Evolutionary conservation across 192 early-diverging fungal genomes (phyloP), one percentile per base, ranked within the genome.

Genomic region (Rhizophlyctis rosea): DNA sequence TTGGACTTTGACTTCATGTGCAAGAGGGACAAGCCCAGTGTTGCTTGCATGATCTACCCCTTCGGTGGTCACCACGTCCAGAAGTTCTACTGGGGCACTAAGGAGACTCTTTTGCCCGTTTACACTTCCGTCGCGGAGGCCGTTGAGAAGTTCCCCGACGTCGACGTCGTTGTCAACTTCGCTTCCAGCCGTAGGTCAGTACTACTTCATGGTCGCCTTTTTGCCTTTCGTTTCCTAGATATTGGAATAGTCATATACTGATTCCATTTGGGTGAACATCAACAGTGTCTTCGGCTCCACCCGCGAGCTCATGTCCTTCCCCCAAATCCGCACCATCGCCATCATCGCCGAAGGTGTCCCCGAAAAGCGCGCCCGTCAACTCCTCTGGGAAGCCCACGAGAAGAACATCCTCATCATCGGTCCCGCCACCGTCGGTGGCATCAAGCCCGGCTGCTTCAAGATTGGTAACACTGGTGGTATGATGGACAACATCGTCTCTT

Each of bases 51-150:
- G 96, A 88, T 98, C 66, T 98, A 98, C 72, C 94, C 96, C 60
- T 98, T 98, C 76, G 93, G 96, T 61, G 96, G 96, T 47, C 91
- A 92, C 77, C 94, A 98, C 70, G 90, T 98, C 57, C 96, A 98
- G 72, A 98, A 96, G 76, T 98, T 98, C 84, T 98, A 98, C 86
- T 98, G 96, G 96, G 96, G 96, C 47, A 96, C 94, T 44, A 90
- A 94, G 81, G 96, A 98, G 77, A 96, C 93, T 33, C 81, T 98
- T 48, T 71, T 98, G 51, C 90, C 91, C 23, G 96, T 98, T 27
- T 96, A 94, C 78, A 91, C 93, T 14, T 85, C 88, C 33, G 71
- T 96, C 50, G 78, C 85, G 54, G 93, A 93, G 74, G 96, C 94
- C 0, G 78, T 85, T 59, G 72, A 76, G 67, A 84, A 86, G 61